Evolutionary conservation across 257 asterid genomes (phyloP).

Genomic region (Ophiorrhiza pumila): DNA sequence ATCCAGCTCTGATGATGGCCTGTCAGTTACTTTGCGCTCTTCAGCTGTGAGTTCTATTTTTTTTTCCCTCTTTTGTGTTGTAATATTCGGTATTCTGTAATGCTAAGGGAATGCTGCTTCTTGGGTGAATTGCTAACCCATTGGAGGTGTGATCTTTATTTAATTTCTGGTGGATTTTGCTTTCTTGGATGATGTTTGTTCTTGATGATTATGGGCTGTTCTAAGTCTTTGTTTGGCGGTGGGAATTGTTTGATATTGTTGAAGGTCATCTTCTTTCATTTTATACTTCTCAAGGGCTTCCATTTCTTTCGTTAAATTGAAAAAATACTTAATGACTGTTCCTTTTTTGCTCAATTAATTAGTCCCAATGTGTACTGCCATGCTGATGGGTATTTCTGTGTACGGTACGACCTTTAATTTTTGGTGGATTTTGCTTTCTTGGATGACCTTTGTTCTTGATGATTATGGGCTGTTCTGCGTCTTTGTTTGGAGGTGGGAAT

Average conservation of each 20-base stretch:
- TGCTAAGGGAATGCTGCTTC: neutral
- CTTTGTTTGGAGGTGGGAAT: neutral
- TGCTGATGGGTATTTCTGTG: neutral
- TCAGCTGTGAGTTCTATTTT: slow-evolving; percentile 41
- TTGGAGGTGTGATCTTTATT: neutral
- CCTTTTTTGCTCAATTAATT: neutral
- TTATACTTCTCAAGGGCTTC: neutral
- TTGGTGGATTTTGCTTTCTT: neutral
- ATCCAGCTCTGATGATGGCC: slow-evolving; percentile 43
- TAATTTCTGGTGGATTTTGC: neutral
- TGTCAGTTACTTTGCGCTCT: slow-evolving; percentile 45
- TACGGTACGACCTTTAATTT: too few species aligned
- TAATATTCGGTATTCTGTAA: too few species aligned
- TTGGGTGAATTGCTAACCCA: neutral
- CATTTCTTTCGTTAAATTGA: neutral
- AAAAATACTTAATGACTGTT: neutral
- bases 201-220: neutral
- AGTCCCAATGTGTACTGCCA: neutral
- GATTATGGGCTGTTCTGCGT: neutral
- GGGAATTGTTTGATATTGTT: neutral
- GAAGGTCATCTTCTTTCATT: neutral
- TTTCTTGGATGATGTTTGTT: neutral
- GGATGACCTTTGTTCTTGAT: neutral
- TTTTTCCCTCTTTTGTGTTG: neutral
- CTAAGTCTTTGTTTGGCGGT: neutral